Conservation (phyloP, 192 early-diverging fungal genomes). For the Backusella australiensis region DNA sequence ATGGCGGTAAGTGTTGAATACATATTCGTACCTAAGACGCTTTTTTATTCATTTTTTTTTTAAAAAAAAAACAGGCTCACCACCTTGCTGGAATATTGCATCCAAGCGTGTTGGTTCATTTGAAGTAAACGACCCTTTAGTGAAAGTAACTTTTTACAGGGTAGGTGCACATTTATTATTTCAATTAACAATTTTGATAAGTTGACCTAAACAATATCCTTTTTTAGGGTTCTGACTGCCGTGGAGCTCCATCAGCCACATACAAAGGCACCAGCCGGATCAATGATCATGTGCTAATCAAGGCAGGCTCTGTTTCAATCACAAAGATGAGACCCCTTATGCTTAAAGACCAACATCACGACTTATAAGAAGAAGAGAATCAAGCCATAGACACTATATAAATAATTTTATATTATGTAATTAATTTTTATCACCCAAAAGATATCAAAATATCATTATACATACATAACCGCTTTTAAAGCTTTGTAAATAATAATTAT, state of each 20-base stretch:
- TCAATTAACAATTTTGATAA: background rate
- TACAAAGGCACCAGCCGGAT: background rate
- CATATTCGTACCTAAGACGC: background rate
- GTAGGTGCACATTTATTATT: background rate
- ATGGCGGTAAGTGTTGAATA: constrained; percentile 12
- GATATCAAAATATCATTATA: background rate
- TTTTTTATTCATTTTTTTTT: background rate
- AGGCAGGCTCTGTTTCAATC: constrained; percentile 7
- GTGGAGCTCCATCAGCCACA: constrained; percentile 10
- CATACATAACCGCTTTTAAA: background rate
- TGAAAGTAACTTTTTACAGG: constrained; percentile 18
- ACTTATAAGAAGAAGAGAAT: background rate
- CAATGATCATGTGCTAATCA: constrained; percentile 6
- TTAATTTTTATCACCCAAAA: background rate
- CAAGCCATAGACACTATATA: background rate
- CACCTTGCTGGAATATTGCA: constrained; percentile 15
- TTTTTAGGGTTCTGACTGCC: constrained; percentile 16
- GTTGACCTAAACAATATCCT: background rate
- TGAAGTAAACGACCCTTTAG: constrained; percentile 9
- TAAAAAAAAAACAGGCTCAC: background rate
- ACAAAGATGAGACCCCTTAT: constrained; percentile 4
- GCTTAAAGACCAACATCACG: background rate
- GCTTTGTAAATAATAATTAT: background rate
- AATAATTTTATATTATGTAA: background rate
- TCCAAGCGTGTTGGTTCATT: constrained; percentile 9